A percentile compares a stretch with the other conserved stretches of the same genome.
phyloP scores from a whole-genome alignment of 108 stramenopile genomes.

The Pseudonitzschia multiseries region DNA sequence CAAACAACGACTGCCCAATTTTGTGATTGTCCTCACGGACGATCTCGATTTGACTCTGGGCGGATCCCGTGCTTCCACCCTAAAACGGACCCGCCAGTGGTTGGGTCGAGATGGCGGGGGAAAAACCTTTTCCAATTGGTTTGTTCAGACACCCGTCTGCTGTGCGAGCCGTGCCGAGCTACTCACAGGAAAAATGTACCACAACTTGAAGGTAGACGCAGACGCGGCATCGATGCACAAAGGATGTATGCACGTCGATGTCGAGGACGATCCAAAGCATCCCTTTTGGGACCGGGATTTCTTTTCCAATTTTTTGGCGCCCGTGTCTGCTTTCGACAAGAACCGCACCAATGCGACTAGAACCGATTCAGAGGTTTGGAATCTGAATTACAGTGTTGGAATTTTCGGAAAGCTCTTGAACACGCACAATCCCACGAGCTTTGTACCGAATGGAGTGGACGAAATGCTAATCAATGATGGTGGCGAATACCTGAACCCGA shows the following conservation, averaged over 20 bases:
- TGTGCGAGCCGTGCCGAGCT: slow-evolving; percentile 48
- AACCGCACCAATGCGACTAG: neutral
- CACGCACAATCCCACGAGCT: slow-evolving; percentile 27
- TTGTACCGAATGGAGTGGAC: slow-evolving; percentile 38
- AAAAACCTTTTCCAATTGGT: slow-evolving; percentile 27
- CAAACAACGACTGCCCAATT: slow-evolving; percentile 29
- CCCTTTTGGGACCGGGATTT: slow-evolving; percentile 35
- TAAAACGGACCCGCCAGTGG: slow-evolving; percentile 22
- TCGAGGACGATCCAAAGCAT: neutral
- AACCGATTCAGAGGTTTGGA: neutral
- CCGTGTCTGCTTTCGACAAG: neutral
- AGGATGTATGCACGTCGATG: slow-evolving; percentile 47
- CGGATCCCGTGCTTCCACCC: slow-evolving; percentile 35
- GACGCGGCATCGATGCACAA: neutral
- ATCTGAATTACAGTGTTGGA: slow-evolving; percentile 35
- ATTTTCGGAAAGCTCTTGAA: slow-evolving; percentile 52
- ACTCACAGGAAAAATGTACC: slow-evolving; percentile 41
- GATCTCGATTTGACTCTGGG: slow-evolving; percentile 51
- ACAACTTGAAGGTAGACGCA: slow-evolving; percentile 29
- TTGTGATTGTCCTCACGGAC: slow-evolving; percentile 53
- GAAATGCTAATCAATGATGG: slow-evolving; percentile 45
- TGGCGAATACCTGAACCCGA: slow-evolving; percentile 35
- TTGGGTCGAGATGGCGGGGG: slow-evolving; percentile 11
- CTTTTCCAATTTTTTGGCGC: slow-evolving; percentile 34
- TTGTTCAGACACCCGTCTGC: slow-evolving; percentile 52